Percentiles rank a stretch among this genome's conserved stretches.
These are phyloP conservation scores for Parsonsia alboflavescens DNA, from an alignment of 257 asterid species.

Conservation along the genomic window DNA sequence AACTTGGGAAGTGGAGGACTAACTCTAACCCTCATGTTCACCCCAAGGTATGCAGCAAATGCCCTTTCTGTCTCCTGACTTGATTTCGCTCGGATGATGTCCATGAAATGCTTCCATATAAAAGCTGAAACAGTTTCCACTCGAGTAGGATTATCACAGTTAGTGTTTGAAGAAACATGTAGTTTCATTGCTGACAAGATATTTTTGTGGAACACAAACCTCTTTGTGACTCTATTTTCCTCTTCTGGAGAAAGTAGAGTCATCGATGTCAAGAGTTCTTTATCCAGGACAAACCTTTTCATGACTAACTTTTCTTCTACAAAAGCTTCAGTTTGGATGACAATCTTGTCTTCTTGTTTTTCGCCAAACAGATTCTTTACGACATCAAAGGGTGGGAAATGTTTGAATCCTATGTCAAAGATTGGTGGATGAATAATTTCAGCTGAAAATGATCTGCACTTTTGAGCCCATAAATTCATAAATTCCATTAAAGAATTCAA, in stretches of 20 bases:
- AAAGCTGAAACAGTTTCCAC: constrained; percentile 29
- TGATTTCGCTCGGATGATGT: neutral
- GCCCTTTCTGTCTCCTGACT: neutral
- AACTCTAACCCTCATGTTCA: constrained; percentile 32
- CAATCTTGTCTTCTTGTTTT: neutral
- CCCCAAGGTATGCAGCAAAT: constrained; percentile 15
- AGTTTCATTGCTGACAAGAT: neutral
- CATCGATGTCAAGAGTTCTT: too few species aligned
- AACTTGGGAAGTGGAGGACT: constrained; percentile 3
- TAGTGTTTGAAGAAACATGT: neutral
- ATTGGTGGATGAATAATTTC: neutral
- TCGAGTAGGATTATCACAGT: constrained; percentile 18
- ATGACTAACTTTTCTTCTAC: neutral
- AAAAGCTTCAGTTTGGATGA: neutral
- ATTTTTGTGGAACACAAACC: constrained; percentile 17
- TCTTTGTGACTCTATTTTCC: constrained; percentile 10
- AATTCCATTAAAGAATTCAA: constrained; percentile 10
- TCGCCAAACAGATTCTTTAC: too few species aligned
- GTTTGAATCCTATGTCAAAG: constrained; percentile 3
- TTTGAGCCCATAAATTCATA: constrained; percentile 27
- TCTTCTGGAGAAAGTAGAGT: neutral
- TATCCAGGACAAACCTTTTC: too few species aligned
- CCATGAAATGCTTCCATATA: constrained; percentile 27
- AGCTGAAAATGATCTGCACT: neutral
- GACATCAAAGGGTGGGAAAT: constrained; percentile 11